These are phyloP conservation scores for Fraxinus albicans DNA, from an alignment of 305 asterid genomes.

Conservation along the genomic window DNA sequence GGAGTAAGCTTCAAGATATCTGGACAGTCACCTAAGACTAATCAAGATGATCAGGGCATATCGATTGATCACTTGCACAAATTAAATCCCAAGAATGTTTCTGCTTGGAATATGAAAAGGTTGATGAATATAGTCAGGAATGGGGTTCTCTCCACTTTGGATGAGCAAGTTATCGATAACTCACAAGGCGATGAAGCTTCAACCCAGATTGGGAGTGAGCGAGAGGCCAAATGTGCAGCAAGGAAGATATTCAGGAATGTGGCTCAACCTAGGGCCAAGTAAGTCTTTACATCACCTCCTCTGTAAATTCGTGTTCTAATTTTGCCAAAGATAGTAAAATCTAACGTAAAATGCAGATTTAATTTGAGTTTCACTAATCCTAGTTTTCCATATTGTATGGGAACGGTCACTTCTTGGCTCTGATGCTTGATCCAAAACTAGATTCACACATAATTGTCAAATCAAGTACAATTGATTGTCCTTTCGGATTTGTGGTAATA, in stretches of 20 bases:
- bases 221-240: slow-evolving; percentile 88
- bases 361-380: not conserved
- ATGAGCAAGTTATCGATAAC: slow-evolving; percentile 57
- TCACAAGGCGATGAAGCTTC: slow-evolving; percentile 60
- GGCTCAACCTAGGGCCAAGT: slow-evolving; percentile 83
- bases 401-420: not conserved
- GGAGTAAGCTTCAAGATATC: slow-evolving; percentile 48
- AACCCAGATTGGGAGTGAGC: slow-evolving; percentile 76
- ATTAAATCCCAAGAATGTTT: slow-evolving; percentile 70
- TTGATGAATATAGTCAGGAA: slow-evolving; percentile 65
- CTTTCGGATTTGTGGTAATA: not conserved
- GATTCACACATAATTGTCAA: not conserved
- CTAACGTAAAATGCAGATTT: not conserved
- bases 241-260: slow-evolving; percentile 88
- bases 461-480: not conserved
- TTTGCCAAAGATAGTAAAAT: not conserved
- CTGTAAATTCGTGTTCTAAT: not conserved
- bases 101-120: slow-evolving; percentile 99
- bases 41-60: slow-evolving; percentile 48
- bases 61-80: slow-evolving; percentile 72
- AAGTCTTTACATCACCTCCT: slow-evolving; percentile 23
- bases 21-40: slow-evolving; percentile 31
- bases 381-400: not conserved
- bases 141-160: slow-evolving; percentile 73
- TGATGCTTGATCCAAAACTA: not conserved